These are phyloP conservation scores for Knufia fluminis DNA, from an alignment of 2,329 filamentous ascomycete species.

Conservation along the genomic window DNA sequence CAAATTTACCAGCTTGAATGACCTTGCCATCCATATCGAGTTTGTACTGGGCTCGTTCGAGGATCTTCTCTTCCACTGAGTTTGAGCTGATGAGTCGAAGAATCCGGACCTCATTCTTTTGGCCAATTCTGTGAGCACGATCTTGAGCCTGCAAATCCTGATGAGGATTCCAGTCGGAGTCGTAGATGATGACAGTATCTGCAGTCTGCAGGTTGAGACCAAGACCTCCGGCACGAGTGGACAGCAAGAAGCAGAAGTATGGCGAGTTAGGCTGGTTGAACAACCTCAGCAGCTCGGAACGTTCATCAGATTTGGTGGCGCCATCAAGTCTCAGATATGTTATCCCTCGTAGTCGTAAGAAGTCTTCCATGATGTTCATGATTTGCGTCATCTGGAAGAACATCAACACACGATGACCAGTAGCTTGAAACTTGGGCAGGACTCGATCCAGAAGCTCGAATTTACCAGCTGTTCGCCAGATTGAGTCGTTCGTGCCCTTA, in stretches of 20 bases:
- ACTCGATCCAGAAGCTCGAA: conserved; percentile 91
- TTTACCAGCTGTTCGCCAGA: conserved; percentile 95
- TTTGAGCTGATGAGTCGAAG: conserved; percentile 91
- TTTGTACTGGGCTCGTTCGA: conserved; percentile 95
- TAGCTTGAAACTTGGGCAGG: conserved; percentile 82
- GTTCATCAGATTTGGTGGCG: conserved; percentile 94
- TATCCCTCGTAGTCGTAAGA: conserved; percentile 71
- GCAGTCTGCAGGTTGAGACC: conserved; percentile 95
- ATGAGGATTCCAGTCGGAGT: conserved; percentile 99
- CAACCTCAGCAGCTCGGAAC: conserved; percentile 74
- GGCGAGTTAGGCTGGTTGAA: conserved; percentile 88
- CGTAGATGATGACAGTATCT: conserved; percentile 98
- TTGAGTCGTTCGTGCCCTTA: conserved; percentile 77
- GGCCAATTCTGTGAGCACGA: conserved; percentile 98
- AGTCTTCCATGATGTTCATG: conserved; percentile 99
- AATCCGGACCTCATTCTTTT: conserved; percentile 99
- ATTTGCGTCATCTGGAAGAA: conserved; percentile 99
- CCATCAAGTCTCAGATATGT: conserved; percentile 89
- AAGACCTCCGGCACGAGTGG: conserved; percentile 93
- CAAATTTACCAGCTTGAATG: conserved; percentile 97
- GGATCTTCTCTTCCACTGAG: conserved; percentile 96
- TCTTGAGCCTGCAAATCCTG: conserved; percentile 98
- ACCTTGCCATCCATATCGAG: conserved; percentile 99
- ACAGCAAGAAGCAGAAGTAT: conserved; percentile 98
- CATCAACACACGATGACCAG: conserved; percentile 93